Conservation (phyloP, 2,329 filamentous ascomycete species). For the Mollisiaceae sp. region DNA sequence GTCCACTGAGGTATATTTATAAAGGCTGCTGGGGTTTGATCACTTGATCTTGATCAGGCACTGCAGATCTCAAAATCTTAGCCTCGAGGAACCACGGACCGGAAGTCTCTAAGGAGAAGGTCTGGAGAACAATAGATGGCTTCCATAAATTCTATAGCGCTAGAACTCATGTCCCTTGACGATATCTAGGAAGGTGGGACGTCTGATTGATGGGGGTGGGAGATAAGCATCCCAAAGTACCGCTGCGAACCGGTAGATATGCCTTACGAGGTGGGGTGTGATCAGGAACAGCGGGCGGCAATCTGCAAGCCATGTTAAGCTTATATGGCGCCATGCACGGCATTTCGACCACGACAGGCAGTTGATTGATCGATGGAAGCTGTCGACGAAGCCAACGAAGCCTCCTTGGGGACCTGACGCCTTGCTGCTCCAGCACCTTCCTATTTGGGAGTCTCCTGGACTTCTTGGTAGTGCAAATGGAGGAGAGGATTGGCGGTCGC, state of each 20-base stretch:
- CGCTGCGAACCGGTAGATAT: constrained; percentile 8
- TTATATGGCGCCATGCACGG: constrained; percentile 11
- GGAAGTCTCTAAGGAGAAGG: constrained; percentile 10
- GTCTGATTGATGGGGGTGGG: background rate
- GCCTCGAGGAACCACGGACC: constrained; percentile 1
- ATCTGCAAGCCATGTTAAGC: constrained; percentile 13
- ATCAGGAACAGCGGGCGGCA: constrained; percentile 2
- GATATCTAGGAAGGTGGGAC: constrained; percentile 7
- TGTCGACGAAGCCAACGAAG: constrained; percentile 9
- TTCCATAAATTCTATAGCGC: constrained; percentile 5
- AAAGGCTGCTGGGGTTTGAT: background rate
- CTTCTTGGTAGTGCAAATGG: background rate
- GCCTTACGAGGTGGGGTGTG: constrained; percentile 1
- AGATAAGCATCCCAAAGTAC: constrained; percentile 15
- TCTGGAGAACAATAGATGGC: constrained; percentile 6
- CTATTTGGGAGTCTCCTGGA: background rate
- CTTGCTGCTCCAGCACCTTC: background rate
- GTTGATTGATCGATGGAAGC: constrained; percentile 13
- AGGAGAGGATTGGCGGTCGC: background rate
- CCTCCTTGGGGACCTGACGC: background rate
- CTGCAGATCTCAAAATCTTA: background rate
- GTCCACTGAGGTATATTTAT: constrained; percentile 2
- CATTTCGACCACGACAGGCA: constrained; percentile 11
- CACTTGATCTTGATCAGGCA: background rate
- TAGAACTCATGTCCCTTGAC: background rate